These are phyloP conservation scores for Allium sativum DNA, from an alignment of 106 monocot species.

Conservation along the genomic window DNA sequence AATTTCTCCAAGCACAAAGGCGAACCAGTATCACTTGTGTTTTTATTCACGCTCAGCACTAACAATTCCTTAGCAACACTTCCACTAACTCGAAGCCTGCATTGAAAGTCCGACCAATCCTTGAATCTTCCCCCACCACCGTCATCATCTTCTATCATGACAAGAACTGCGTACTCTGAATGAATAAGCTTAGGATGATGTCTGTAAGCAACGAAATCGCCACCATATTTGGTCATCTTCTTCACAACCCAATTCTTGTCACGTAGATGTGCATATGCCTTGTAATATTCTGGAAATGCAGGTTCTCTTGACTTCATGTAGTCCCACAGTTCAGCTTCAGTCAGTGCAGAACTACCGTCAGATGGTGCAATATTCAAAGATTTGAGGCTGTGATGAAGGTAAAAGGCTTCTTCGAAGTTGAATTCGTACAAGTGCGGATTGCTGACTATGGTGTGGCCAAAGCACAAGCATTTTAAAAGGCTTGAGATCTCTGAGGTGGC, in stretches of 20 bases:
- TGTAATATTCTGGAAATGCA: slow-evolving; percentile 42
- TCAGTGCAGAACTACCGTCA: slow-evolving; percentile 5
- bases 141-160: slow-evolving; percentile 17
- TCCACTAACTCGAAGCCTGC: slow-evolving; percentile 39
- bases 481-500: slow-evolving; percentile 14
- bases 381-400: slow-evolving; percentile 36
- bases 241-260: slow-evolving; percentile 75
- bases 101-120: slow-evolving; percentile 52
- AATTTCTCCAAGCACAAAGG: slow-evolving; percentile 21
- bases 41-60: slow-evolving; percentile 16
- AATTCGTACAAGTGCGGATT: slow-evolving; percentile 45
- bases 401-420: slow-evolving; percentile 62
- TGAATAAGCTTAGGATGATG: slow-evolving; percentile 72
- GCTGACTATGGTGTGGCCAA: slow-evolving; percentile 33
- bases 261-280: slow-evolving; percentile 59
- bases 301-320: slow-evolving; percentile 13
- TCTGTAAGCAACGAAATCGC: slow-evolving; percentile 70
- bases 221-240: slow-evolving; percentile 43
- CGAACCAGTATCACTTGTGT: slow-evolving; percentile 1
- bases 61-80: slow-evolving; percentile 58
- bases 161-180: slow-evolving; percentile 47
- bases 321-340: slow-evolving; percentile 35
- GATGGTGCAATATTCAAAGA: slow-evolving; percentile 24
- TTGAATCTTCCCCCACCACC: slow-evolving; percentile 10
- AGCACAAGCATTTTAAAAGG: slow-evolving; percentile 33